Base-by-base conservation (phyloP, 2,329 filamentous ascomycete species). In the Setomelanomma holmii region DNA sequence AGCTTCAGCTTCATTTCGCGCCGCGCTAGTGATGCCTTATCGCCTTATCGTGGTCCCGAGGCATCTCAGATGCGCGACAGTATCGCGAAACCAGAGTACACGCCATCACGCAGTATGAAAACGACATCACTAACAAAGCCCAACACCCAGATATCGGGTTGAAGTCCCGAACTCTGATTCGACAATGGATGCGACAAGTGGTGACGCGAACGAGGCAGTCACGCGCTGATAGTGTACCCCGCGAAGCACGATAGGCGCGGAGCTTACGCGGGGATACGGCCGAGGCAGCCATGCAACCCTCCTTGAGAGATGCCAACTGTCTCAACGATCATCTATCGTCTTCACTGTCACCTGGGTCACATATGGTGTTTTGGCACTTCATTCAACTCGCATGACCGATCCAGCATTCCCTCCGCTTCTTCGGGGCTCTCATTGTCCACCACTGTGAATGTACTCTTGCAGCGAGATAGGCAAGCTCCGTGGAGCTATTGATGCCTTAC, bases 161-260 rank as follows among this genome's bases (percentile, higher is more conserved):
- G 7, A 17, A 12, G 30, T 20, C 12, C 5, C 20, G 23, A 5
- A 11, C 7, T 44, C n/a, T 38, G 33, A 38, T 34, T 45, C 14
- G 43, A 38, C 21, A 24, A 38, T 14, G 43, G 27, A 30, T 20
- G 19, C 17, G n/a, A 24, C 10, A 20, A 45, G 34, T 45, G 43
- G 30, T 44, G 41, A 44, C 43, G 43, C 43, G 43, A 45, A 55
- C 50, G 56, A 52, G 38, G 52, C 47, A 53, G 50, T 62, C 62
- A 65, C 55, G 63, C 55, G 63, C 33, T 56, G 51, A 47, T 50
- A 48, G 38, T 35, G 45, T 66, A 61, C 64, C 64, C 64, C 64
- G 63, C 62, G 56, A 56, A 57, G 53, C 49, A 49, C 58, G 61
- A 66, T 64, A 66, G 60, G 61, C 49, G 52, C 55, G 58, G 59